These are phyloP conservation scores for Tulasnella sp. DNA, from an alignment of 768 basidiomycete genomes.

Conservation along the genomic window DNA sequence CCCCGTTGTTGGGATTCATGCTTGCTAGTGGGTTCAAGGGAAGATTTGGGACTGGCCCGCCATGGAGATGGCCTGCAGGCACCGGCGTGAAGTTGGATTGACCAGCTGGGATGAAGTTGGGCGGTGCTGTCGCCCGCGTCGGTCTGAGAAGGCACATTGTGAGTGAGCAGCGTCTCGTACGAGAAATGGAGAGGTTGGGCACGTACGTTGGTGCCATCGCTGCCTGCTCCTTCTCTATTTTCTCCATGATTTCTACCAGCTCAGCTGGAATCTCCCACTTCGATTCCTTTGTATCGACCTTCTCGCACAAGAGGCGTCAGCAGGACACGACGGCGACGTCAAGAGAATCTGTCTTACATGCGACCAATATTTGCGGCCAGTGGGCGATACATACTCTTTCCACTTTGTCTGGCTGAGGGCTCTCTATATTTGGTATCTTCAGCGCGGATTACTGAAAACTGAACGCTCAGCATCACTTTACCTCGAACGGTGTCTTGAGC, in stretches of 20 bases:
- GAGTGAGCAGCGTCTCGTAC: conserved; percentile 23
- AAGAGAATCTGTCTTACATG: conserved; percentile 41
- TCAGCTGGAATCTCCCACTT: conserved; percentile 99
- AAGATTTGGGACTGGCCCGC: conserved; percentile 39
- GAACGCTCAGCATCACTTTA: conserved; percentile 24
- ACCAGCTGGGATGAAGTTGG: conserved; percentile 20
- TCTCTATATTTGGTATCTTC: conserved; percentile 37
- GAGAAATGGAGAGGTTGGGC: no score
- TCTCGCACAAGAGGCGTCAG: conserved; percentile 12
- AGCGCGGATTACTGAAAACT: conserved; percentile 13
- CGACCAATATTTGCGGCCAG: conserved; percentile 80
- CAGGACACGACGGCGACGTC: conserved; percentile 6
- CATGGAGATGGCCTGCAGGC: conserved; percentile 43
- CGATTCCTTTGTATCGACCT: conserved; percentile 84
- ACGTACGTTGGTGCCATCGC: conserved; percentile 30
- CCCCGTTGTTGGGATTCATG: conserved; percentile 28
- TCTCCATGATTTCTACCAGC: conserved; percentile 69
- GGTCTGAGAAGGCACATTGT: conserved; percentile 32
- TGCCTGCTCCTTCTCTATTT: conserved; percentile 65
- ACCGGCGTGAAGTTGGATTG: conserved; percentile 31
- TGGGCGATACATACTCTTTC: conserved; percentile 90
- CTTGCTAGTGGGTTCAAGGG: conserved; percentile 27
- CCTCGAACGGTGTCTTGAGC: conserved; percentile 87
- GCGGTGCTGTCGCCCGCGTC: conserved; percentile 18
- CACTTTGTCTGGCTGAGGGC: conserved; percentile 84